Base-by-base conservation (phyloP, 768 basidiomycete species). In the Termitomyces bulborhizus region DNA sequence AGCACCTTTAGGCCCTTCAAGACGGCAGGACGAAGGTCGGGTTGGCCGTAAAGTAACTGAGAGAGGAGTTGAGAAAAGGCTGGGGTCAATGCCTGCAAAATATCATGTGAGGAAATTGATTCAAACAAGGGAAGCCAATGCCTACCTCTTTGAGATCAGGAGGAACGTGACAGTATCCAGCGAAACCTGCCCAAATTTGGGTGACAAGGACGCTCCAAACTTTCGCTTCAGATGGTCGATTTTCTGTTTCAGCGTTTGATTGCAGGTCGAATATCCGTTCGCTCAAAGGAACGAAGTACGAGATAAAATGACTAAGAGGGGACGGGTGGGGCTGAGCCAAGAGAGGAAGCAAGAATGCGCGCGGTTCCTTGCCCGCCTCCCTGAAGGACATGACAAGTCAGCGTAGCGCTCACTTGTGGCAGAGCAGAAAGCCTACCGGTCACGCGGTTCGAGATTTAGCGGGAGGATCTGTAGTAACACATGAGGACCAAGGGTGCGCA, bases 141-240 rank as follows among this genome's bases (percentile, higher is more conserved):
- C 73, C 62, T 60, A 86, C 93, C 73, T 84, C 72, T 61, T 79
- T 74, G 40, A 97, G 71, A 68, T 98, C 90, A n/a, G 76, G 63
- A 12, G 90, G 78, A 26, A 84, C 84, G 66, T 86, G 84, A 68
- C 93, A 96, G 72, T 98, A 99, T 1, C 94, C 93, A 6, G 84
- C 83, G 40, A 98, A 79, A 26, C 95, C 91, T 26, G 83, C 77
- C 97, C 97, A 99, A 18, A 96, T 83, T 69, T 99, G 97, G 9
- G 87, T 85, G 24, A 98, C 85, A 44, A 98, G 79, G 11, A 96
- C 93, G 60, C 84, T 89, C 92, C 93, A 99, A 37, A 98, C 86
- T 70, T 98, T 99, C 13, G 88, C 90, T 69, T 98, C 94, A 0
- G 89, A 85, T 49, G 79, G 80, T 37, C 85, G 82, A 12, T 81